A percentile compares a stretch with the other conserved stretches of the same genome.
These are phyloP conservation scores for Eimeria maxima DNA, from an alignment of 169 alveolate species.

Conservation along the genomic window DNA sequence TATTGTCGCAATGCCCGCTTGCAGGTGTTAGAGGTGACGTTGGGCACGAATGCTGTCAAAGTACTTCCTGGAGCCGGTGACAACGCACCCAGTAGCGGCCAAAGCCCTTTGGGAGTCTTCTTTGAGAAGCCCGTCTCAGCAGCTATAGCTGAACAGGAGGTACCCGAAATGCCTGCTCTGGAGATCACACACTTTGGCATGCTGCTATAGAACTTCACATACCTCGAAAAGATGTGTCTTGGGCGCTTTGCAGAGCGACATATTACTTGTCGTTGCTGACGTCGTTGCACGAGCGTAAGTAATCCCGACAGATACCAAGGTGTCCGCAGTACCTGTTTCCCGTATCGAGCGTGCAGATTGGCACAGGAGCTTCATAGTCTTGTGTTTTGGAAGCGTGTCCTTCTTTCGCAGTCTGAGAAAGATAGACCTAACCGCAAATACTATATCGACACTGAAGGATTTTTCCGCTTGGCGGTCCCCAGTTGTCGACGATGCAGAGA, in stretches of 20 bases:
- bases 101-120: not conserved
- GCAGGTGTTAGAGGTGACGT: conserved; percentile 24
- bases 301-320: not conserved
- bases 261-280: conserved; percentile 51
- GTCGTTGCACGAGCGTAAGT: conserved; percentile 56
- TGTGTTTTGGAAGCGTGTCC: not conserved
- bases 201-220: not conserved
- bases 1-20: not conserved
- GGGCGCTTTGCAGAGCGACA: conserved; percentile 12
- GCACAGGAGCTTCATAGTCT: not conserved
- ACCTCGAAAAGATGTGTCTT: not conserved
- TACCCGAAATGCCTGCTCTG: not conserved
- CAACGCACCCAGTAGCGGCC: not conserved
- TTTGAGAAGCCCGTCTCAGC: conserved; percentile 68
- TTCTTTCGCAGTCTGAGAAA: not conserved
- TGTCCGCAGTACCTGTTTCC: not conserved
- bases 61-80: conserved; percentile 17
- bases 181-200: not conserved
- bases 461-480: conserved; percentile 57
- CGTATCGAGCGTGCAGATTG: not conserved
- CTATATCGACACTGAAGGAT: conserved; percentile 16
- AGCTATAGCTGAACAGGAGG: conserved; percentile 49
- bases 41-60: not conserved
- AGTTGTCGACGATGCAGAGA: conserved; percentile 48
- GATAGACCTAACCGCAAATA: conserved; percentile 31